phyloP scores from a whole-genome alignment of 768 basidiomycete species.

The Tephrocybe sp. region DNA sequence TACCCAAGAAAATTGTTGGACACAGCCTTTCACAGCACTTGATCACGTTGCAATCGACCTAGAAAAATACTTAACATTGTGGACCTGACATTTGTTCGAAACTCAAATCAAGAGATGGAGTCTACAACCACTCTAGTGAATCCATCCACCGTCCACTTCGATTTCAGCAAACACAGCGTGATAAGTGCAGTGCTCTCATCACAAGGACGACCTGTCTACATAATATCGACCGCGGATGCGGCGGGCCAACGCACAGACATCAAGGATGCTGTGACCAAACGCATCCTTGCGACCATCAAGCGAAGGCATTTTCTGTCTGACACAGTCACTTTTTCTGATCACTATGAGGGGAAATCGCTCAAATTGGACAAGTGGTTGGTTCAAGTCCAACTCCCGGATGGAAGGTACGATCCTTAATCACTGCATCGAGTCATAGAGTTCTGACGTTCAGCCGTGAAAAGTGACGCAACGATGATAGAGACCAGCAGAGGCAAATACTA shows the following conservation, averaged over 20 bases:
- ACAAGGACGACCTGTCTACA: conserved; percentile 18
- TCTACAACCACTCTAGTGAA: conserved; percentile 15
- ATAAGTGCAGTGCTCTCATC: conserved; percentile 19
- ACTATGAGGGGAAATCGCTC: conserved; percentile 15
- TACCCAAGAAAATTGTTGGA: no score
- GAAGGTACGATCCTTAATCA: conserved; percentile 10
- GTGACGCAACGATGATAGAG: not conserved
- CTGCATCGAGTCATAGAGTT: no score
- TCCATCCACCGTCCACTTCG: conserved; percentile 12
- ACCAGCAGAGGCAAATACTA: not conserved
- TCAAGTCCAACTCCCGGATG: conserved; percentile 10
- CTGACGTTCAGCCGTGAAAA: no score
- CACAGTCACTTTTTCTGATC: conserved; percentile 21
- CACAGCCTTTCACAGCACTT: no score
- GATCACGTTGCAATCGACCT: no score
- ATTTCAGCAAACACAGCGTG: conserved; percentile 22
- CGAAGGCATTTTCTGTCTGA: conserved; percentile 19
- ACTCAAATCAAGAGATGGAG: no score
- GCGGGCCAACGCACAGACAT: conserved; percentile 20
- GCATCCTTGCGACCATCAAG: conserved; percentile 19
- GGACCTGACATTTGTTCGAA: no score
- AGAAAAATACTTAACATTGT: no score
- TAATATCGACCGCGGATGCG: conserved; percentile 19
- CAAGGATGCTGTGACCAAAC: conserved; percentile 17
- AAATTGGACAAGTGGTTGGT: conserved; percentile 25